Conservation (phyloP, 371 early-diverging fungal species). For the Rhizopus delemar region DNA sequence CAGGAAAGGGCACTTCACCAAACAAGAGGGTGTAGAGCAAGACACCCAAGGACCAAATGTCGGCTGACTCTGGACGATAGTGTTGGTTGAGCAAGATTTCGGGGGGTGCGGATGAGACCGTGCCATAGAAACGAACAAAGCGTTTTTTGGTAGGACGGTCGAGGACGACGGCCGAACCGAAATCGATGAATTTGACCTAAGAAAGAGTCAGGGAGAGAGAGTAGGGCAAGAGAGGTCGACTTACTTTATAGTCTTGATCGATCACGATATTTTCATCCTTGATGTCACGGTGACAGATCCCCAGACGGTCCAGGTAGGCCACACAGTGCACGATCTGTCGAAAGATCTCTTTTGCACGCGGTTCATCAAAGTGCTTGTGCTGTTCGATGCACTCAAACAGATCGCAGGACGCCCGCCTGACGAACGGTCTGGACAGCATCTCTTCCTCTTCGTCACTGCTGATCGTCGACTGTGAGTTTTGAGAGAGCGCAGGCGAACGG, state of each 20-base stretch:
- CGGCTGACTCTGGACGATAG: constrained; percentile 80
- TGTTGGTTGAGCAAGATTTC: constrained; percentile 73
- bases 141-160: constrained; percentile 30
- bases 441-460: constrained; percentile 23
- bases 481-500: constrained; percentile 36
- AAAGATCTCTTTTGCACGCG: constrained; percentile 61
- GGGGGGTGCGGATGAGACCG: constrained; percentile 70
- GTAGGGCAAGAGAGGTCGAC: too few relatives aligned
- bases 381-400: constrained; percentile 83
- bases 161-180: constrained; percentile 62
- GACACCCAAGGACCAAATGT: constrained; percentile 82
- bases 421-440: constrained; percentile 33
- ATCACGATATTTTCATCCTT: constrained; percentile 82
- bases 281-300: constrained; percentile 68
- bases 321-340: constrained; percentile 72
- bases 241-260: constrained; percentile 52
- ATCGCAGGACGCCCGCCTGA: constrained; percentile 65
- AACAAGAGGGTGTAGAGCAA: constrained; percentile 73
- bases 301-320: constrained; percentile 58
- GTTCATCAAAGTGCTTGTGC: constrained; percentile 65
- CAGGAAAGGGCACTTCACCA: constrained; percentile 75
- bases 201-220: constrained; percentile 12
- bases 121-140: constrained; percentile 48
- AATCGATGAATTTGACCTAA: constrained; percentile 82
- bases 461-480: constrained; percentile 35